These are phyloP conservation scores for Puccinia coronata DNA, from an alignment of 1,284 basidiomycete genomes.

Conservation along the genomic window DNA sequence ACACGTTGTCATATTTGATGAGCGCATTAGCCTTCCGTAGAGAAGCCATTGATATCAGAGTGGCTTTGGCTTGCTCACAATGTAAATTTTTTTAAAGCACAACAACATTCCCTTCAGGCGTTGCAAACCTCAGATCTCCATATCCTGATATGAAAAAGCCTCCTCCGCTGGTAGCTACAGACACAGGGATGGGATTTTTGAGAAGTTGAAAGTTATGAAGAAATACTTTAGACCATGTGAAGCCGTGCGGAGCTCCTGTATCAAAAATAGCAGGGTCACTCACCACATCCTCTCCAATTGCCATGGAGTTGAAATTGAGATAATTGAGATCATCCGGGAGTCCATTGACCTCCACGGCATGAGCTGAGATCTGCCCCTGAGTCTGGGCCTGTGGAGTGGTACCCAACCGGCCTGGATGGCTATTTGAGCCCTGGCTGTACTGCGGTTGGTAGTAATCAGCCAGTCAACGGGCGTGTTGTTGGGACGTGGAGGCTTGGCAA, in stretches of 20 bases:
- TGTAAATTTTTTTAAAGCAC: background rate
- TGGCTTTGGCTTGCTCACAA: slow-evolving; percentile 7
- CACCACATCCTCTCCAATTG: background rate
- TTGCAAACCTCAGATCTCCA: background rate
- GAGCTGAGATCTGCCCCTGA: background rate
- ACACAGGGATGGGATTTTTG: background rate
- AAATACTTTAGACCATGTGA: background rate
- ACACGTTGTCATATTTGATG: background rate
- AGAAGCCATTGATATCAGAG: background rate
- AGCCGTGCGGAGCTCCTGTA: slow-evolving; percentile 2
- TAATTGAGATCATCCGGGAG: background rate
- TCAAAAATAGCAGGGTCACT: background rate
- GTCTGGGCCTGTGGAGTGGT: background rate
- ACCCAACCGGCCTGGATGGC: too few species aligned
- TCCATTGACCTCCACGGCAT: background rate
- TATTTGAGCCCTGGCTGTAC: background rate
- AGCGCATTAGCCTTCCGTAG: background rate
- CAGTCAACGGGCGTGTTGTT: background rate
- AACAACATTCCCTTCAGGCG: background rate
- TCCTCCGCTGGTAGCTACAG: background rate
- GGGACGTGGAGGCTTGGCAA: background rate
- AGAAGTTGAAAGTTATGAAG: background rate
- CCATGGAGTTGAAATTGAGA: background rate
- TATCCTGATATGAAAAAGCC: background rate
- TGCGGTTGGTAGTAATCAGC: background rate